Evolutionary conservation across 2,329 filamentous ascomycete species (phyloP), one percentile per base, ranked within the genome.

Genomic region (Epichloe sibirici): DNA sequence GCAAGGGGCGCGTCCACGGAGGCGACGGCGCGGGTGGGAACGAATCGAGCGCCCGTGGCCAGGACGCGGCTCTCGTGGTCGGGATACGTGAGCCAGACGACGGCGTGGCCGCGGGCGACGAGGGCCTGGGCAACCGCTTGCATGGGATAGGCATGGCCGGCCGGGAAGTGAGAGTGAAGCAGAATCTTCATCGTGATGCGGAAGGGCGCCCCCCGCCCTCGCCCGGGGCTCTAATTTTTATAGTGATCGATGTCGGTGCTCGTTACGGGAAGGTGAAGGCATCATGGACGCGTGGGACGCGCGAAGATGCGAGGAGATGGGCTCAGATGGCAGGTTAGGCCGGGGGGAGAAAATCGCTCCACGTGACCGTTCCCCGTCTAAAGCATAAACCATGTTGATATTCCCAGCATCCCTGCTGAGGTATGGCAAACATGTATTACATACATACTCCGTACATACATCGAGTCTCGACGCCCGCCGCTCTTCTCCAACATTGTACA

Each of bases 391-490:
- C 2, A 28, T 28, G 25, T 28, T 28, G 6, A 8, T 2, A 28
- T 28, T 28, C 7, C 17, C 17, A 21, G 17, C 17, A 21, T 21
- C 17, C 25, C 7, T 28, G 25, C 25, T 7, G 8, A 28, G 85
- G 85, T 65, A 73, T 87, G 8, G 76, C 86, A 1, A 84, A 83
- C 0, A 72, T 87, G 51, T 83, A 21, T 17, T 17, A 17, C 17
- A 17, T 17, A 17, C 17, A 17, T 17, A 17, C 17, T 17, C 17
- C 17, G 17, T 17, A n/a, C 17, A 17, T 17, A 17, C 17, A 21
- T 21, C 17, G 17, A 21, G 17, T 21, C 23, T 79, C 83, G 0
- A 77, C 76, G 0, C 83, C 84, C 76, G 0, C 83, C 84, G 0
- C 80, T 83, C 66, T 82, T 80, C 64, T 62, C 66, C 47, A 78